phyloP scores from a whole-genome alignment of 225 moss, liverwort and hornwort genomes.

The Sphagnum tenellum region DNA sequence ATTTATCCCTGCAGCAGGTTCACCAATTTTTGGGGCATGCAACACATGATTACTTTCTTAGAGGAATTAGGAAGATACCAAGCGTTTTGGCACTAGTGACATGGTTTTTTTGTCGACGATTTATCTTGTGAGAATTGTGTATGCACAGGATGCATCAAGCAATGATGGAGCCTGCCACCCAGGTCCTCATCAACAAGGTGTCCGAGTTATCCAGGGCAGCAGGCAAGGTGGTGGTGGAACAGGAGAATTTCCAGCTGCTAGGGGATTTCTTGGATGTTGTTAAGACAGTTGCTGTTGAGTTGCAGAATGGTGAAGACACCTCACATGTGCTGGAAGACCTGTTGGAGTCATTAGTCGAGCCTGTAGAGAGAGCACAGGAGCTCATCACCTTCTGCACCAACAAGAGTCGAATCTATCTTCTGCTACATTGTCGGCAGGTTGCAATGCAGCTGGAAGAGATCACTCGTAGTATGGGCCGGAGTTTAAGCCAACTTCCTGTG shows the following conservation, averaged over 20 bases:
- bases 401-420: conserved; percentile 81
- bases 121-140: too few relatives aligned
- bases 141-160: conserved; percentile 37
- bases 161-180: conserved; percentile 50
- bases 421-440: conserved; percentile 77
- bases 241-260: conserved; percentile 32
- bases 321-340: conserved; percentile 30
- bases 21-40: too few relatives aligned
- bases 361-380: conserved; percentile 68
- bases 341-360: conserved; percentile 40
- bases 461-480: conserved; percentile 61
- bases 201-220: conserved; percentile 34
- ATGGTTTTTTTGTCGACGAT: too few relatives aligned
- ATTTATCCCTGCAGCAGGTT: too few relatives aligned
- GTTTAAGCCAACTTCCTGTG: conserved; percentile 44
- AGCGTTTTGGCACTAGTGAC: too few relatives aligned
- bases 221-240: conserved; percentile 40
- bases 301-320: conserved; percentile 41
- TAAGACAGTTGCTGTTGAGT: conserved; percentile 35
- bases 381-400: conserved; percentile 67
- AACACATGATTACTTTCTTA: too few relatives aligned
- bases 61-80: too few relatives aligned
- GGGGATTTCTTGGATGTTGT: conserved; percentile 34
- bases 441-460: conserved; percentile 66
- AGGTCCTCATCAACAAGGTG: conserved; percentile 49